Evolutionary conservation across 805 yeast genomes (phyloP).

Genomic region (Metschnikowia amazonensis): DNA sequence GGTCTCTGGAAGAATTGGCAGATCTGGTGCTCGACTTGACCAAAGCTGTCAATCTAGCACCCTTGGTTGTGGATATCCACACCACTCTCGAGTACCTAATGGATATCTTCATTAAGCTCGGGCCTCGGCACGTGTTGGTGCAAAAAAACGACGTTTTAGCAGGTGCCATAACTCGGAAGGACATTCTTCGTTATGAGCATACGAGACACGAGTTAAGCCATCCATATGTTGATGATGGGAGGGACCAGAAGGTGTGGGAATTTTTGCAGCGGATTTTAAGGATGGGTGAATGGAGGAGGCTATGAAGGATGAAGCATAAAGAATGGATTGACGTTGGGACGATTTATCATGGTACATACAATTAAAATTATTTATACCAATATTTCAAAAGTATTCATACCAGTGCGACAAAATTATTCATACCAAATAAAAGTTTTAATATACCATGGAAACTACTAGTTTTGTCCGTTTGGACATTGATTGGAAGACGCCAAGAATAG

Average conservation of each 20-base stretch:
- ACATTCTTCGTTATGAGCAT: conserved; percentile 61
- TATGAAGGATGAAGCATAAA: no score
- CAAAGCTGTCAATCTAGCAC: conserved; percentile 46
- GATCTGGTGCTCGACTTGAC: conserved; percentile 19
- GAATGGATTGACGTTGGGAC: no score
- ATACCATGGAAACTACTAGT: no score
- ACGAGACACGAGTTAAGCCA: conserved; percentile 26
- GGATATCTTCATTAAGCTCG: conserved; percentile 70
- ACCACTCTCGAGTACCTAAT: conserved; percentile 58
- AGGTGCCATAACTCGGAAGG: conserved; percentile 86
- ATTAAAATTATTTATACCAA: no score
- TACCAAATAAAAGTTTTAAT: no score
- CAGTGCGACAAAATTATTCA: no score
- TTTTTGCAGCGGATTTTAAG: background rate
- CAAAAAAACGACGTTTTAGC: conserved; percentile 56
- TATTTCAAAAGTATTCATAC: no score
- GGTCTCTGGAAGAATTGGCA: no score
- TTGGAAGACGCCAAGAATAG: no score
- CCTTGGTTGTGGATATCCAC: conserved; percentile 52
- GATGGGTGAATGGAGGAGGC: no score
- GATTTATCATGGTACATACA: no score
- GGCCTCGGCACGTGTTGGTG: conserved; percentile 72
- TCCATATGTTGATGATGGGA: conserved; percentile 17
- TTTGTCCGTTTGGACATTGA: no score
- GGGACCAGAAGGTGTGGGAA: conserved; percentile 38